Evolutionary conservation across 306 rosid genomes (phyloP).

Genomic region (Prunus kanzakura): DNA sequence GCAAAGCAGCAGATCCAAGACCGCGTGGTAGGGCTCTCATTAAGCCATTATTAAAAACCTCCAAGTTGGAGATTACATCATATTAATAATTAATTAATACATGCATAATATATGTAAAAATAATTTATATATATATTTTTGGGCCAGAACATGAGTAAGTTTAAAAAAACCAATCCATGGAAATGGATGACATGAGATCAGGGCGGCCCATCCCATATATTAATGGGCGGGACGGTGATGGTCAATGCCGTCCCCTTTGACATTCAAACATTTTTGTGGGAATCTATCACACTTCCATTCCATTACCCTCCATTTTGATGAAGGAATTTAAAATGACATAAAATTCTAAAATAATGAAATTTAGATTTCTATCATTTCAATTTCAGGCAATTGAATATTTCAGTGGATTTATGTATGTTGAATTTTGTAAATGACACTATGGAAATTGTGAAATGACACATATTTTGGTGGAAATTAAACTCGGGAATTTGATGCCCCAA

Average conservation of each 20-base stretch:
- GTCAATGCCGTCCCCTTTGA: not conserved
- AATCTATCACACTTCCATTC: not conserved
- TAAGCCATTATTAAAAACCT: not conserved
- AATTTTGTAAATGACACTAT: no score
- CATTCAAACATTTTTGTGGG: not conserved
- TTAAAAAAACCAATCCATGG: not conserved
- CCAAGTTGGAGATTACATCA: not conserved
- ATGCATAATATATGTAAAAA: not conserved
- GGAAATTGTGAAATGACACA: no score
- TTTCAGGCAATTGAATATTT: no score
- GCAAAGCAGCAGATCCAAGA: slow-evolving; percentile 20
- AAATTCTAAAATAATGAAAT: no score
- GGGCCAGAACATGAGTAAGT: not conserved
- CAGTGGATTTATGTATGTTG: no score
- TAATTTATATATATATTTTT: not conserved
- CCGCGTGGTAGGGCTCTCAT: not conserved
- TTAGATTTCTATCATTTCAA: no score
- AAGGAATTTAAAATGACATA: no score
- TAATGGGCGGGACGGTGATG: not conserved
- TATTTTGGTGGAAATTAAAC: no score
- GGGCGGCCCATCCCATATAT: not conserved
- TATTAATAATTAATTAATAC: not conserved
- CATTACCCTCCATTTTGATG: not conserved
- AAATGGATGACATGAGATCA: slow-evolving; percentile 10
- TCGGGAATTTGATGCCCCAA: no score